Evolutionary conservation across 768 basidiomycete genomes (phyloP).

Genomic region (Peribolospora kevripleyi): DNA sequence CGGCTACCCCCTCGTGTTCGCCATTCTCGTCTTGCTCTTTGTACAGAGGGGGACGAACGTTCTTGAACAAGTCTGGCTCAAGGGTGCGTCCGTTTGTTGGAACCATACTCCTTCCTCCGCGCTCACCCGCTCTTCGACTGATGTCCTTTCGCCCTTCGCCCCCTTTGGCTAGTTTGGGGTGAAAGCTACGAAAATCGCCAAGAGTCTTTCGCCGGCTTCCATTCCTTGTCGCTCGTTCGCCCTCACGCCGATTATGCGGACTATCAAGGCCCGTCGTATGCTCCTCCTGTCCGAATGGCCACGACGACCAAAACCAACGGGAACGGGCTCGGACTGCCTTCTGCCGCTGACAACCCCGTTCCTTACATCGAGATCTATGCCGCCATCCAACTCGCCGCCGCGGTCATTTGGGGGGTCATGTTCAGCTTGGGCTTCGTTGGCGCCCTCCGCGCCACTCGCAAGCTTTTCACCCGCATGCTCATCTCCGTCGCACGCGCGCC

Average conservation of each 20-base stretch:
- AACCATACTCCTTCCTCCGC: too few species aligned
- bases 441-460: conserved; percentile 35
- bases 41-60: conserved; percentile 1
- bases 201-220: too few species aligned
- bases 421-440: conserved; percentile 43
- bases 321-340: conserved; percentile 23
- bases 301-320: not conserved
- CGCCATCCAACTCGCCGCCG: conserved; percentile 27
- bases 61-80: conserved; percentile 7
- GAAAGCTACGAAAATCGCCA: too few species aligned
- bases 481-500: conserved; percentile 36
- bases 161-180: too few species aligned
- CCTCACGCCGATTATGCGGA: too few species aligned
- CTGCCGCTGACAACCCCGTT: conserved; percentile 34
- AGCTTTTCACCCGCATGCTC: conserved; percentile 33
- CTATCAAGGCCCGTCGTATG: too few species aligned
- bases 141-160: too few species aligned
- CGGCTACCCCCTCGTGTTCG: conserved; percentile 1
- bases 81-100: too few species aligned
- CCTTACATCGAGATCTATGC: conserved; percentile 47
- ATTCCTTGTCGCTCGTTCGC: too few species aligned
- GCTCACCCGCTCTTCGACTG: too few species aligned
- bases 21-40: not conserved
- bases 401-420: conserved; percentile 17
- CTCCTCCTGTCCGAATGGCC: not conserved